A percentile compares a stretch with the other conserved stretches of the same genome.
These are phyloP conservation scores for Elsinoe fawcettii DNA, from an alignment of 2,329 filamentous ascomycete genomes.

Conservation along the genomic window DNA sequence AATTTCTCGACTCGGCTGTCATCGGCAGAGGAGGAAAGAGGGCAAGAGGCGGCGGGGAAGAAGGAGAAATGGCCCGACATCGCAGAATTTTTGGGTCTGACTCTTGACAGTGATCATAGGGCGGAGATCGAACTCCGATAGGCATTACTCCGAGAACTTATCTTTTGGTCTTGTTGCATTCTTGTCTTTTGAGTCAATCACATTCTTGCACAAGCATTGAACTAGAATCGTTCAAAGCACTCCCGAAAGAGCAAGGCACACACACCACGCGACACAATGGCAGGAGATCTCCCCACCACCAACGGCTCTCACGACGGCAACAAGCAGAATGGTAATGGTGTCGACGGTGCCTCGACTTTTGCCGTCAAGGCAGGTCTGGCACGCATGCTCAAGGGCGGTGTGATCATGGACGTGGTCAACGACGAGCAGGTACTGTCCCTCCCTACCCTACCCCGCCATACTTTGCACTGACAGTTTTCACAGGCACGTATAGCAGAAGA, in stretches of 20 bases:
- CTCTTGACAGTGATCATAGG: not conserved
- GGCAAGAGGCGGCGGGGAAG: not conserved
- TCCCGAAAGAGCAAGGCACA: not conserved
- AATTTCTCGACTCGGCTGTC: constrained; percentile 2
- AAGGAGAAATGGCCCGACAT: constrained; percentile 2
- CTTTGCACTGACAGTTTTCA: not conserved
- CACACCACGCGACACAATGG: constrained; percentile 30
- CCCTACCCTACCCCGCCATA: constrained; percentile 6
- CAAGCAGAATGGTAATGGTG: constrained; percentile 25
- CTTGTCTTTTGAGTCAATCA: not conserved
- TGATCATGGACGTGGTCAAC: constrained; percentile 98
- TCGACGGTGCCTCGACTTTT: constrained; percentile 51
- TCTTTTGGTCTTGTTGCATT: not conserved
- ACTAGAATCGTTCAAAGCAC: not conserved
- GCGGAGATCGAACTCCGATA: constrained; percentile 1
- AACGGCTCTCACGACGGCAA: constrained; percentile 32
- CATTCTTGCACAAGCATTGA: too few species aligned
- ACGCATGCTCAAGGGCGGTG: constrained; percentile 97
- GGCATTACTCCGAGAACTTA: not conserved
- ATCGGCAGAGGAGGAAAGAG: not conserved
- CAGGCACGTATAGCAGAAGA: constrained; percentile 94
- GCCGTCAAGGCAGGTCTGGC: constrained; percentile 91
- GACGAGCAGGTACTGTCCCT: constrained; percentile 58
- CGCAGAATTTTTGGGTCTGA: constrained; percentile 9
- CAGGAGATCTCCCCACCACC: constrained; percentile 42